Evolutionary conservation across 129 eudicot genomes (phyloP), one percentile per base, ranked within the genome.

Genomic region (Erigeron canadensis): DNA sequence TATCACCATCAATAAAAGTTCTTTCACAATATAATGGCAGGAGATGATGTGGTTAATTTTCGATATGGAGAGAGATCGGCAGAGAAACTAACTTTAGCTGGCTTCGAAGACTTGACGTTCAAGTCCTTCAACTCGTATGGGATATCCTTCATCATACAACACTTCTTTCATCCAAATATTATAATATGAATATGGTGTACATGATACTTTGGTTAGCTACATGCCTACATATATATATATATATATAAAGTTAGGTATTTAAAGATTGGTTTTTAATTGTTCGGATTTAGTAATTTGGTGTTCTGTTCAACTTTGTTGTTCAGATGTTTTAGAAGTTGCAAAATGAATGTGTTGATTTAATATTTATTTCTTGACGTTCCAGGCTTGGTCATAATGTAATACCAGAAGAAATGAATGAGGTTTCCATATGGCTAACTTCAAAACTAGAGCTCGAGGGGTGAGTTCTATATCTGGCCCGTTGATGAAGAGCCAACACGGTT

Each of bases 321-420:
- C n/a, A n/a, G n/a, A n/a, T n/a, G n/a, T n/a, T n/a, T n/a, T n/a
- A n/a, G n/a, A n/a, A n/a, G n/a, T n/a, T n/a, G n/a, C n/a, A n/a
- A n/a, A n/a, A 7, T 22, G 19, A 15, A 19, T 7, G 8, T 56
- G 67, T 21, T 11, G 64, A 58, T 34, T 69, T 69, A 6, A 68
- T 37, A 10, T 7, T 2, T 48, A 9, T 71, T 16, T 60, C 48
- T 71, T 46, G 56, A 44, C 46, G 39, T 2, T 69, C 75, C 84
- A 88, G 97, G 77, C 93, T 88, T 6, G 91, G 89, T 54, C 96
- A 92, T 74, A 76, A 87, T 72, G 80, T 95, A 48, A 82, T 73
- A 67, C 98, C 88, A 12, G 88, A 92, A 74, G 95, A 92, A 80
- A 81, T 86, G 84, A 88, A 80, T 16, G 95, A 77, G 56, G 79